Evolutionary conservation across 2,329 filamentous ascomycete species (phyloP).

Genomic region (Xylaria sp.): DNA sequence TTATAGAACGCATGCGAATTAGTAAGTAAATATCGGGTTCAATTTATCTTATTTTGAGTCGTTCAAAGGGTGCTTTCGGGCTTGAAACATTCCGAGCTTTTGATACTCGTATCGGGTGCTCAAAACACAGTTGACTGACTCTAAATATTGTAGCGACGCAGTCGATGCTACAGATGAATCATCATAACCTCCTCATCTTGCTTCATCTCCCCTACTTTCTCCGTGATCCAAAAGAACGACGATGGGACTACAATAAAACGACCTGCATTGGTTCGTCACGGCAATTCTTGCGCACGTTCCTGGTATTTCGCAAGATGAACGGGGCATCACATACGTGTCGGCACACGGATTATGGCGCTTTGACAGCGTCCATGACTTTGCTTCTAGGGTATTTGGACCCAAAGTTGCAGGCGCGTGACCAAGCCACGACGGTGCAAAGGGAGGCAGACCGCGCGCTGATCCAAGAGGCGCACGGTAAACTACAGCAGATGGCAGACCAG

Average conservation of each 20-base stretch:
- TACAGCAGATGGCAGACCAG: conserved; percentile 46
- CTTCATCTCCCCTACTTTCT: conserved; percentile 63
- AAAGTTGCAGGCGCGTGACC: conserved; percentile 33
- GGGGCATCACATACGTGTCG: conserved; percentile 50
- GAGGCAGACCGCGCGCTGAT: conserved; percentile 47
- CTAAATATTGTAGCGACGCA: conserved; percentile 31
- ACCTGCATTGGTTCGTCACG: conserved; percentile 57
- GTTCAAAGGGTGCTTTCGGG: background rate
- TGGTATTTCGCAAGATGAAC: conserved; percentile 51
- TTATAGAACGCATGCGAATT: conserved; percentile 37
- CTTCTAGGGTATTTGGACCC: conserved; percentile 56
- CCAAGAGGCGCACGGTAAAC: conserved; percentile 44
- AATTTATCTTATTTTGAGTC: background rate
- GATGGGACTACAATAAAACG: conserved; percentile 55
- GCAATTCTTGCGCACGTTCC: conserved; percentile 55
- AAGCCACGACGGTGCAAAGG: conserved; percentile 32
- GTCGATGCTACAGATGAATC: conserved; percentile 55
- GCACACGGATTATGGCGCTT: conserved; percentile 57
- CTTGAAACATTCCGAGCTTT: background rate
- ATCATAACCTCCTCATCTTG: conserved; percentile 57
- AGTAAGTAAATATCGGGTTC: conserved; percentile 10
- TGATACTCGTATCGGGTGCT: background rate
- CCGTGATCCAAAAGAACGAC: conserved; percentile 44
- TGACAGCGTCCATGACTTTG: conserved; percentile 58
- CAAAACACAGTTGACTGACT: background rate